Evolutionary conservation across 2,329 filamentous ascomycete species (phyloP).

Genomic region (Beauveria scarabaeidicola): DNA sequence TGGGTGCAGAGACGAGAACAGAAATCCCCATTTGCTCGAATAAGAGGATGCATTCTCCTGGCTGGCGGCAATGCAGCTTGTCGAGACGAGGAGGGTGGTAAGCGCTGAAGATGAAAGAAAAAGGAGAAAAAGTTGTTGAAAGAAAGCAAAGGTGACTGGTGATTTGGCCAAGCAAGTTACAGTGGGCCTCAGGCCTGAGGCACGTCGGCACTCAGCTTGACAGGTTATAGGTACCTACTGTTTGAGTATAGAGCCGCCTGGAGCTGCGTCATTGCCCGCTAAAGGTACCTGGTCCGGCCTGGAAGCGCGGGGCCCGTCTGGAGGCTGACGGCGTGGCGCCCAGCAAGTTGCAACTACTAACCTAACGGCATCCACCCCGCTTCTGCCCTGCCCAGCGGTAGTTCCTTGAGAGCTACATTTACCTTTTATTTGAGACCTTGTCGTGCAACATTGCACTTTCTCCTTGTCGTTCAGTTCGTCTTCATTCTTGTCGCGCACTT

Average conservation of each 20-base stretch:
- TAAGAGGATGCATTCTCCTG: background rate
- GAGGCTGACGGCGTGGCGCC: background rate
- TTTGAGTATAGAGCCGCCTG: background rate
- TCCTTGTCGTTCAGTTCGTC: background rate
- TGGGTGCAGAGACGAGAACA: background rate
- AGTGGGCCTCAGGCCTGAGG: background rate
- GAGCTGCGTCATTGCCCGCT: background rate
- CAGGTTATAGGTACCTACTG: background rate
- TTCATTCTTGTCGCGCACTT: background rate
- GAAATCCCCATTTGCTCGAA: background rate
- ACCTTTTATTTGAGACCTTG: background rate
- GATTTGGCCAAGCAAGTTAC: background rate
- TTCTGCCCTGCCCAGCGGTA: background rate
- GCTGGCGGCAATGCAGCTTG: background rate
- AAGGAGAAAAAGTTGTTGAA: background rate
- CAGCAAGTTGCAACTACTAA: background rate
- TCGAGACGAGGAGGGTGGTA: background rate
- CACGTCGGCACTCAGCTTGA: background rate
- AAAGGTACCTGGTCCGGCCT: background rate
- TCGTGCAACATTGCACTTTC: background rate
- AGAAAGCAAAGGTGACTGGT: background rate
- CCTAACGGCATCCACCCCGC: slow-evolving; percentile 3
- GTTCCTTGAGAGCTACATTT: slow-evolving; percentile 5
- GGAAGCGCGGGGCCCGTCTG: background rate
- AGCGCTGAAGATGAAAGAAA: background rate